Conservation (phyloP, 306 rosid genomes). For the Cucumis melo region DNA sequence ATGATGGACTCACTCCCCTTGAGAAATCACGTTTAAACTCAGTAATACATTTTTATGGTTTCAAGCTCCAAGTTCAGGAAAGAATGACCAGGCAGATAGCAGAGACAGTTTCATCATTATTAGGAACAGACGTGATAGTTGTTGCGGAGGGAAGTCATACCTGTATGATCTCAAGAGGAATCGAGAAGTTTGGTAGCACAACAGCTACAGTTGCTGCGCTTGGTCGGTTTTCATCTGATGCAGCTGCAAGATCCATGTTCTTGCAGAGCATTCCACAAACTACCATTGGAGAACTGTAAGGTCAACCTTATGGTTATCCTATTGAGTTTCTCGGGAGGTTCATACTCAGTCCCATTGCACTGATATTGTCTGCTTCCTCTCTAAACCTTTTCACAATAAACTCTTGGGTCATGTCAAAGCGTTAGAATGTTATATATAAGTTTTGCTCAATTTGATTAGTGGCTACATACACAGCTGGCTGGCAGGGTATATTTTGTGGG, state of each 20-base stretch:
- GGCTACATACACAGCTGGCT: neutral
- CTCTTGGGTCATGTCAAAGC: neutral
- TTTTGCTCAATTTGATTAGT: neutral
- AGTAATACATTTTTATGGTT: constrained; percentile 70
- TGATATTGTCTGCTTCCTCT: neutral
- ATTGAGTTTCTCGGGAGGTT: neutral
- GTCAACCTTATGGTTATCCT: neutral
- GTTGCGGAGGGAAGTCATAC: constrained; percentile 93
- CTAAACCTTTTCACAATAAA: neutral
- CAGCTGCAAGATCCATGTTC: constrained; percentile 41
- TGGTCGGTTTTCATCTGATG: constrained; percentile 57
- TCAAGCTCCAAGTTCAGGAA: constrained; percentile 97
- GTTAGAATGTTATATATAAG: neutral
- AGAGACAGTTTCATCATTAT: constrained; percentile 54
- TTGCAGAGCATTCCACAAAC: constrained; percentile 62
- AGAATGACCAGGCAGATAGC: constrained; percentile 94
- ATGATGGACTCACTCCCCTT: constrained; percentile 31
- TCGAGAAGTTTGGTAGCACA: constrained; percentile 81
- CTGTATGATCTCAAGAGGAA: constrained; percentile 92
- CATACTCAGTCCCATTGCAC: neutral
- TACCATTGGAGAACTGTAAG: constrained; percentile 14
- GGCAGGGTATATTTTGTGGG: neutral
- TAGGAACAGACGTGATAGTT: constrained; percentile 75
- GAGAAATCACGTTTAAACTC: constrained; percentile 62
- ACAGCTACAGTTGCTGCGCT: constrained; percentile 79